Evolutionary conservation across 140 eudicot species (phyloP).

Genomic region (Ambrosia hybrid): DNA sequence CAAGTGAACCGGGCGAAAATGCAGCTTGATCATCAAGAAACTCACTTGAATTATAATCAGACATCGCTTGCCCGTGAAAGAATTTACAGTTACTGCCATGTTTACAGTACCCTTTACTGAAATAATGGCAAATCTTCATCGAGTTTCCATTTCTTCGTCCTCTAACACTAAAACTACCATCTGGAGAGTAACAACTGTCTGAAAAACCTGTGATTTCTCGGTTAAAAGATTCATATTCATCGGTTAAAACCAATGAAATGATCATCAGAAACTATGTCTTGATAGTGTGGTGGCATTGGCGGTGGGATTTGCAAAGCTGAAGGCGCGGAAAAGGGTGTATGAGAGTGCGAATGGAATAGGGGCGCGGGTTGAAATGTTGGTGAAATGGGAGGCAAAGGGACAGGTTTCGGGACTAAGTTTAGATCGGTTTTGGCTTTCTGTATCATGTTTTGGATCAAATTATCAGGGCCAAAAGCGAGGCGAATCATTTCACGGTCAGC

Average conservation of each 20-base stretch:
- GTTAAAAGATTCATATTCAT: constrained; percentile 36
- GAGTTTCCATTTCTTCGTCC: constrained; percentile 37
- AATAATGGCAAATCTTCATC: constrained; percentile 66
- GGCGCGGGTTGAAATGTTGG: constrained; percentile 44
- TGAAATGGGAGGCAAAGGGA: constrained; percentile 48
- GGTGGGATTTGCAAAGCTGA: constrained; percentile 29
- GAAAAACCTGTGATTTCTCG: constrained; percentile 23
- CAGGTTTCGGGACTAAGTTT: constrained; percentile 31
- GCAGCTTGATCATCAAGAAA: constrained; percentile 41
- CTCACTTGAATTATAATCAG: constrained; percentile 40
- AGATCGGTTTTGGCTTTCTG: constrained; percentile 47
- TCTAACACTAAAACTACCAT: constrained; percentile 31
- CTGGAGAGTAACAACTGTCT: constrained; percentile 34
- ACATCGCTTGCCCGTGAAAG: constrained; percentile 40
- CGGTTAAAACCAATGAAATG: constrained; percentile 16
- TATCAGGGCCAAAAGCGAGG: constrained; percentile 61
- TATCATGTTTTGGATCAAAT: constrained; percentile 40
- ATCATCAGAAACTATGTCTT: constrained; percentile 18
- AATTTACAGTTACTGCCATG: constrained; percentile 72
- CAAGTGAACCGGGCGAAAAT: constrained; percentile 60
- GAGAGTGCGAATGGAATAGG: constrained; percentile 23
- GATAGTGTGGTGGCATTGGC: constrained; percentile 23
- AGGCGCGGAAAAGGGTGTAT: constrained; percentile 28
- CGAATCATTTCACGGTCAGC: constrained; percentile 58
- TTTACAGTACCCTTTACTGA: constrained; percentile 70